phyloP scores from a whole-genome alignment of 306 rosid species.

The Medicago truncatula region DNA sequence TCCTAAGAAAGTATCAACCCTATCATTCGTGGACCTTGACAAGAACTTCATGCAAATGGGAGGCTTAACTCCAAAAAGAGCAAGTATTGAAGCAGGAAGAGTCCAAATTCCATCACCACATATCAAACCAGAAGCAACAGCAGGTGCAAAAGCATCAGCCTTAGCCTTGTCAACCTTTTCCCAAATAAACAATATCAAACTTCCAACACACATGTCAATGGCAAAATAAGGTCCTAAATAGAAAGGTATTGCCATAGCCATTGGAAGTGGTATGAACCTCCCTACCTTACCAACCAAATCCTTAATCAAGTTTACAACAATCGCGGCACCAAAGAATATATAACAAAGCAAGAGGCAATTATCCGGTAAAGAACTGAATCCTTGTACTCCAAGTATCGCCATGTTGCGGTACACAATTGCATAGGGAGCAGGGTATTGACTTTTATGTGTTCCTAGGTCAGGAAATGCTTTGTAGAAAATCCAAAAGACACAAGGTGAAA shows the following conservation, averaged over 20 bases:
- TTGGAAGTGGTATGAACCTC: slow-evolving; percentile 57
- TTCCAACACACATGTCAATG: slow-evolving; percentile 65
- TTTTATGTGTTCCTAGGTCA: slow-evolving; percentile 51
- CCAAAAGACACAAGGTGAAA: slow-evolving; percentile 63
- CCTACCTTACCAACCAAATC: slow-evolving; percentile 54
- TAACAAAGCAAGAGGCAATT: slow-evolving; percentile 54
- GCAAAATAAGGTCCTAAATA: slow-evolving; percentile 59
- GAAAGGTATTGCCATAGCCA: slow-evolving; percentile 67
- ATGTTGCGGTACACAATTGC: slow-evolving; percentile 55
- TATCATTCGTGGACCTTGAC: slow-evolving; percentile 50
- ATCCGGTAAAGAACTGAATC: slow-evolving; percentile 51
- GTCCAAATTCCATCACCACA: slow-evolving; percentile 68
- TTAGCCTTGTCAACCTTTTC: slow-evolving; percentile 48
- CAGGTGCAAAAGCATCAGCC: slow-evolving; percentile 59
- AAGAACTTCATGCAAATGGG: slow-evolving; percentile 65
- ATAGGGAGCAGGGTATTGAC: slow-evolving; percentile 52
- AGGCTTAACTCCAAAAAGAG: slow-evolving; percentile 59
- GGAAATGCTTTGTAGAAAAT: slow-evolving; percentile 56
- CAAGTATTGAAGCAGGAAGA: slow-evolving; percentile 58
- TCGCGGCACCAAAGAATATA: slow-evolving; percentile 48
- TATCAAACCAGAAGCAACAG: slow-evolving; percentile 68
- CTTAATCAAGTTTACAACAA: slow-evolving; percentile 45
- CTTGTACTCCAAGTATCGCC: slow-evolving; percentile 55
- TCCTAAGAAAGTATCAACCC: slow-evolving; percentile 46
- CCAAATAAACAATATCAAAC: slow-evolving; percentile 54